Evolutionary conservation across 345 rosid species (phyloP), one percentile per base, ranked within the genome.

Genomic region (Heritiera littoralis): DNA sequence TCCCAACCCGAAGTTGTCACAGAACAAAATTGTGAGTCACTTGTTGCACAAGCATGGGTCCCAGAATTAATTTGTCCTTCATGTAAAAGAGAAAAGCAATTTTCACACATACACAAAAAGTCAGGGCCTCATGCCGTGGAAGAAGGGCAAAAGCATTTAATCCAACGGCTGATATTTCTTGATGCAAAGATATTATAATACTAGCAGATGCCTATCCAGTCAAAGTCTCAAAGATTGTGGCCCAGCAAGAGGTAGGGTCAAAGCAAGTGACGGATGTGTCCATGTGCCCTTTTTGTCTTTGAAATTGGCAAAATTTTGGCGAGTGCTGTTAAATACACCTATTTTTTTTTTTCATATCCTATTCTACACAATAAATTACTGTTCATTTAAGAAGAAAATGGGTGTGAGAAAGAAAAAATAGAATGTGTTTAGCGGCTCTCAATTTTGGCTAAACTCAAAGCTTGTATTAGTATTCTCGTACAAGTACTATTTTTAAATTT

Each of bases 41-140:
- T 58, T 41, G 77, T 59, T 58, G 55, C 78, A 41, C 13, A 23
- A 23, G 54, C 67, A 20, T 43, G 54, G 67, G 67, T 43, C 77
- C 78, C 56, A 23, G 8, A 23, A 5, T 8, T 54, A 40, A 51
- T 73, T 52, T 64, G 68, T 14, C 45, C 15, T 46, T 9, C 28
- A 23, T 3, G 1, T 45, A 72, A 32, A 72, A 32, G 3, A 32
- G 11, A 67, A 45, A 10, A 18, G 17, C 20, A 45, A 14, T 66
- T 66, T 66, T 1, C 0, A 4, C 28, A 23, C 0, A 9, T 2
- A 12, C 28, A 23, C 28, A 23, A 6, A 9, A n/a, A 18, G 60
- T 14, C 60, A 1, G 3, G 49, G 11, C 28, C 28, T 0, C 28
- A 23, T 23, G 28, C 28, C 49, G 9, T 46, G 23, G 60, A 55